Conservation (phyloP, 1,284 basidiomycete species). For the Phellopilus nigrolimitatus region DNA sequence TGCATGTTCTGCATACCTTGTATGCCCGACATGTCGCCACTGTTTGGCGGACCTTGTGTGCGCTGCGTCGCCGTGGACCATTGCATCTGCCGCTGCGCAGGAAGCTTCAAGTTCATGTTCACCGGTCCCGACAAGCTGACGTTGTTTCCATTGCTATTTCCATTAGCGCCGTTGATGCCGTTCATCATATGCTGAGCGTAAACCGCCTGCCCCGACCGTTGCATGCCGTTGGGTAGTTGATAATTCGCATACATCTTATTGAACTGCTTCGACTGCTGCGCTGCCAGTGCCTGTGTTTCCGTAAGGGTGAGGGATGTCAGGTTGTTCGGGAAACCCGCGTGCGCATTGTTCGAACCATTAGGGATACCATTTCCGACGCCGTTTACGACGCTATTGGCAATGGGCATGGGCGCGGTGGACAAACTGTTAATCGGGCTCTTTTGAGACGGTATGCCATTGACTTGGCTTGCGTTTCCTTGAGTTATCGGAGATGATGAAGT, state of each 20-base stretch:
- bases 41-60: conserved; percentile 10
- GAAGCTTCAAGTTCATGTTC: conserved; percentile 38
- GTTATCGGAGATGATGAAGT: conserved; percentile 25
- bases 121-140: conserved; percentile 33
- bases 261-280: conserved; percentile 54
- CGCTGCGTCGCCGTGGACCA: conserved; percentile 31
- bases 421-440: conserved; percentile 1
- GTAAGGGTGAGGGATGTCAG: conserved; percentile 30
- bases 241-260: conserved; percentile 42
- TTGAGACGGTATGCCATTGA: conserved; percentile 7
- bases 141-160: conserved; percentile 29
- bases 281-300: conserved; percentile 30
- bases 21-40: background rate
- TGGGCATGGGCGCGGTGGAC: background rate
- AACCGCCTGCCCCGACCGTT: conserved; percentile 27
- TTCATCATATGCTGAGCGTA: conserved; percentile 23
- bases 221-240: conserved; percentile 29
- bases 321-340: conserved; percentile 8
- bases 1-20: conserved; percentile 13
- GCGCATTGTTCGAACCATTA: conserved; percentile 5
- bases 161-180: conserved; percentile 2
- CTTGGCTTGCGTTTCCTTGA: background rate
- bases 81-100: conserved; percentile 38
- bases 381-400: too few relatives aligned
- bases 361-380: conserved; percentile 12